phyloP scores from a whole-genome alignment of 768 basidiomycete species.

The Xerocomellus dryophilus region DNA sequence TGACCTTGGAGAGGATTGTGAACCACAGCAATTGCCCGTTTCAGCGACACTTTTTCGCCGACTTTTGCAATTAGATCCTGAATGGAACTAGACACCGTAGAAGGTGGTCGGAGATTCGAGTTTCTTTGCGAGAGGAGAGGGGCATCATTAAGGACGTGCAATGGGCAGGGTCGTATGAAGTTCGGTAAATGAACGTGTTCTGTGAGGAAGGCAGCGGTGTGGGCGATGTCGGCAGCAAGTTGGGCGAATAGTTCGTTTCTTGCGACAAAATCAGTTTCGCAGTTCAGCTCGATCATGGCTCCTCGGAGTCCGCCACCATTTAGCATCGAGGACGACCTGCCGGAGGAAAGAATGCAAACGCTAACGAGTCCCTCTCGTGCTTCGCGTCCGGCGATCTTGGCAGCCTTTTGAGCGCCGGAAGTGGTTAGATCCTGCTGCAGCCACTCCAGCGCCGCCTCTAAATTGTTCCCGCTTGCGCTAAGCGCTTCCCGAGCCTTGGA shows the following conservation, averaged over 20 bases:
- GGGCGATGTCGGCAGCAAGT: slow-evolving; percentile 76
- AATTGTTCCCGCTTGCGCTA: slow-evolving; percentile 63
- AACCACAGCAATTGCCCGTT: slow-evolving; percentile 50
- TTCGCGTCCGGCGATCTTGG: slow-evolving; percentile 73
- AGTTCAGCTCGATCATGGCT: slow-evolving; percentile 88
- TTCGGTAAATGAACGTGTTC: slow-evolving; percentile 35
- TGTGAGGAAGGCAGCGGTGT: slow-evolving; percentile 73
- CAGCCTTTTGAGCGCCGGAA: slow-evolving; percentile 76
- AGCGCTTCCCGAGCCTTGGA: slow-evolving; percentile 89
- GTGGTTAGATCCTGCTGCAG: slow-evolving; percentile 68
- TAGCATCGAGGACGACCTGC: slow-evolving; percentile 39
- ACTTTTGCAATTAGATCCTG: slow-evolving; percentile 69
- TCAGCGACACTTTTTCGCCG: slow-evolving; percentile 74
- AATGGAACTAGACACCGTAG: slow-evolving; percentile 61
- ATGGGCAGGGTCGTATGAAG: slow-evolving; percentile 47
- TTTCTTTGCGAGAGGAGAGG: slow-evolving; percentile 56
- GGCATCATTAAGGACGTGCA: slow-evolving; percentile 56
- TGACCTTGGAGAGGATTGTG: slow-evolving; percentile 38
- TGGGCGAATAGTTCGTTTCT: slow-evolving; percentile 77
- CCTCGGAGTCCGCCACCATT: slow-evolving; percentile 58
- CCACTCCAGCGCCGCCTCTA: slow-evolving; percentile 76
- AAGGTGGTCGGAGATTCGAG: slow-evolving; percentile 33
- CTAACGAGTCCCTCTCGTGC: slow-evolving; percentile 80
- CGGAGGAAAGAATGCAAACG: slow-evolving; percentile 68
- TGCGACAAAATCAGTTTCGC: slow-evolving; percentile 96